Evolutionary conservation across 352 stramenopile species (phyloP).

Genomic region (Thalassiosira exigua): DNA sequence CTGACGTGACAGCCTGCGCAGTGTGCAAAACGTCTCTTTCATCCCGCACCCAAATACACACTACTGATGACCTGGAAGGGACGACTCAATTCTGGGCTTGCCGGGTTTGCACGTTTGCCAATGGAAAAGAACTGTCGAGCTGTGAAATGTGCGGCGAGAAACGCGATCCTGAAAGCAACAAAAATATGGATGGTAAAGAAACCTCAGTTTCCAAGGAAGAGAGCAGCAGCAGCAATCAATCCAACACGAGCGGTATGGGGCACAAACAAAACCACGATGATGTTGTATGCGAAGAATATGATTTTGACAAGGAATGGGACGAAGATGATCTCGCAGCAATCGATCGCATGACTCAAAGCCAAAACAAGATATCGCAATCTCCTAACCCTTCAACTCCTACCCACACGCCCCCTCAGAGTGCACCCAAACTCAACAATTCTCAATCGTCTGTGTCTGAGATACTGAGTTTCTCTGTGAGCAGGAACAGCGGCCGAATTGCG

Average conservation of each 20-base stretch:
- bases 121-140: slow-evolving; percentile 13
- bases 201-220: slow-evolving; percentile 1
- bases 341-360: slow-evolving; percentile 15
- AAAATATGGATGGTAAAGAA: neutral
- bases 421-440: neutral
- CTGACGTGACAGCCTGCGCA: neutral
- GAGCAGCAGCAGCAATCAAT: neutral
- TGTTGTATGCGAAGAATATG: slow-evolving; percentile 8
- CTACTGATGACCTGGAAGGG: neutral
- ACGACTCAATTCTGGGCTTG: slow-evolving; percentile 44
- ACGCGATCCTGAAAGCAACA: neutral
- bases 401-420: slow-evolving; percentile 2
- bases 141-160: slow-evolving; percentile 56
- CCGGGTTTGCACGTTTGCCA: slow-evolving; percentile 59
- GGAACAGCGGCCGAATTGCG: slow-evolving; percentile 70
- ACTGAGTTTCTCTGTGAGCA: slow-evolving; percentile 65
- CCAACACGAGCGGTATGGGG: neutral
- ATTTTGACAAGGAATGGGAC: slow-evolving; percentile 26
- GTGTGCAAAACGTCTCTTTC: slow-evolving; percentile 5
- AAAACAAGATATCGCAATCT: slow-evolving; percentile 24
- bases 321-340: slow-evolving; percentile 31
- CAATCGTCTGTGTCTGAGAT: slow-evolving; percentile 14
- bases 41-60: neutral
- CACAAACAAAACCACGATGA: neutral
- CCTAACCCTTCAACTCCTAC: slow-evolving; percentile 13